Percentiles rank a stretch among this genome's conserved stretches.
phyloP scores from a whole-genome alignment of 163 green algal genomes.

The Dunaliella salina region DNA sequence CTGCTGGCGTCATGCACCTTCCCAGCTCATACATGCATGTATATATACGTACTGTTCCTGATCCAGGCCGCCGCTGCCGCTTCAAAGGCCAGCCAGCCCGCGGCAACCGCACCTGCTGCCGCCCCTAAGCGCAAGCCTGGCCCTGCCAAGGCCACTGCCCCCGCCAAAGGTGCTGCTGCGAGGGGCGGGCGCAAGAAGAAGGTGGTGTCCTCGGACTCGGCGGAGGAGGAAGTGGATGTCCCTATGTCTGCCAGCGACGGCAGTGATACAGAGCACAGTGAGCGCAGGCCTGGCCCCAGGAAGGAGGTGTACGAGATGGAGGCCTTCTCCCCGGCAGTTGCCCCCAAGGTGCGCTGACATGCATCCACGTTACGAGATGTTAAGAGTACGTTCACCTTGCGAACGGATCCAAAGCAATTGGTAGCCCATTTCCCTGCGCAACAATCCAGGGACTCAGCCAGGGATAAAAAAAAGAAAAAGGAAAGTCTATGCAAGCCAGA shows the following conservation, averaged over 20 bases:
- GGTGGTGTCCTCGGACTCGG: constrained; percentile 12
- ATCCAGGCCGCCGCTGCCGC: background rate
- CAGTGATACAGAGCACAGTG: constrained; percentile 14
- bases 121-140: constrained; percentile 36
- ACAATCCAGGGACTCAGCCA: too few species aligned
- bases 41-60: background rate
- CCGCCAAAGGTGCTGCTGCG: constrained; percentile 8
- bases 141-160: background rate
- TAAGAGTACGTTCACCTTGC: too few species aligned
- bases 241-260: constrained; percentile 11
- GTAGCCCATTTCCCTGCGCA: too few species aligned
- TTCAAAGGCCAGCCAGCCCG: background rate
- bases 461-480: too few species aligned
- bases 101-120: constrained; percentile 6
- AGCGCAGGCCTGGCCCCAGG: background rate
- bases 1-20: too few species aligned
- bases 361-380: too few species aligned
- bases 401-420: too few species aligned
- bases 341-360: constrained; percentile 30
- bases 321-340: constrained; percentile 39
- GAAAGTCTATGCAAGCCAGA: too few species aligned
- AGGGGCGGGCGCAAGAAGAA: constrained; percentile 38
- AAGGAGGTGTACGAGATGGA: constrained; percentile 35
- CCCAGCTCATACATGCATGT: background rate
- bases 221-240: constrained; percentile 17